Evolutionary conservation across 331 rosid genomes (phyloP).

Genomic region (Malus hybrid): DNA sequence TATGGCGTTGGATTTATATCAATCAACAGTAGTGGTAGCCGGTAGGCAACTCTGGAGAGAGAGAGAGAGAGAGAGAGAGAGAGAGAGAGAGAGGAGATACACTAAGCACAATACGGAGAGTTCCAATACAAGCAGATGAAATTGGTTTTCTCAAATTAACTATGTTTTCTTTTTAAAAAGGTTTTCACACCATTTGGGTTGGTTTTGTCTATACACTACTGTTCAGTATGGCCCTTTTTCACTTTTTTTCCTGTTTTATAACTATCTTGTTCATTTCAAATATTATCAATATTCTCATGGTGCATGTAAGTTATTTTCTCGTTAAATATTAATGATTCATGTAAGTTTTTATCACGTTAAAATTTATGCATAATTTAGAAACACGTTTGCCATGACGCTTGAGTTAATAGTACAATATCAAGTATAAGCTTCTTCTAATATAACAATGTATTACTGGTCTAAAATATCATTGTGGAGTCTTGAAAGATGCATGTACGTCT

Average conservation of each 20-base stretch:
- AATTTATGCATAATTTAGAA: too few species aligned
- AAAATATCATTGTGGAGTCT: too few species aligned
- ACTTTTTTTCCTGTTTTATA: not conserved
- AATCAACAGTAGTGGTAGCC: not conserved
- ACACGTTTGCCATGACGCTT: too few species aligned
- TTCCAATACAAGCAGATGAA: slow-evolving; percentile 37
- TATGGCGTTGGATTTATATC: slow-evolving; percentile 19
- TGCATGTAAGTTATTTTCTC: too few species aligned
- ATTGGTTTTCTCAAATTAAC: too few species aligned
- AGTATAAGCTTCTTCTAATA: too few species aligned
- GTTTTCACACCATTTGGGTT: slow-evolving; percentile 35
- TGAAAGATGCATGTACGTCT: too few species aligned
- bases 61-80: slow-evolving; percentile 7
- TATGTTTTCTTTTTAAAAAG: not conserved
- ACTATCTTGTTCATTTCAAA: not conserved
- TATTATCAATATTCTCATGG: too few species aligned
- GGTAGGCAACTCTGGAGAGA: slow-evolving; percentile 4
- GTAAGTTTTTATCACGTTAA: too few species aligned
- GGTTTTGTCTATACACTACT: slow-evolving; percentile 21
- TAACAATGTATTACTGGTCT: too few species aligned
- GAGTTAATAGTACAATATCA: too few species aligned
- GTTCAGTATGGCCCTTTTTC: slow-evolving; percentile 20
- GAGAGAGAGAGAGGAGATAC: slow-evolving; percentile 16
- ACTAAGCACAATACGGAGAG: slow-evolving; percentile 47
- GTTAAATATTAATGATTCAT: too few species aligned